Base-by-base conservation (phyloP, 768 basidiomycete species). In the Phaffia australis region DNA sequence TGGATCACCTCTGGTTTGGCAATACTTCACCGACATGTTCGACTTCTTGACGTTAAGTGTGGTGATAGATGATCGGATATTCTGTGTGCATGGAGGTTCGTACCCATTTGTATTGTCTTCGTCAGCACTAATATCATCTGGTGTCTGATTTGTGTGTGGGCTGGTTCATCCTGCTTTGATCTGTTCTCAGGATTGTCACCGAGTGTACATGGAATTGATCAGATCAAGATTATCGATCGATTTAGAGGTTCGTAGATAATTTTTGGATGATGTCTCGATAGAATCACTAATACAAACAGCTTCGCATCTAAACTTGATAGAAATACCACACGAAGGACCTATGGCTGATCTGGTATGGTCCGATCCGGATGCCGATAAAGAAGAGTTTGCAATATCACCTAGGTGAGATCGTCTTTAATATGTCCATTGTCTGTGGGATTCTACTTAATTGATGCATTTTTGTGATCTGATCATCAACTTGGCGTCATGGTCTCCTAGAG, bases 291-390 rank as follows among this genome's bases (percentile, higher is more conserved):
- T 11, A 64, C 11, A 47, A 19, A 30, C 4, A 11, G 19, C 15
- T 29, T 9, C 61, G 46, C 66, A 72, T 75, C 18, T 29, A 1
- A 11, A 1, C 30, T 14, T n/a, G 60, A 7, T 73, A 92, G 95
- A 99, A 80, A 98, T 99, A 66, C 95, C 95, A 52, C 95, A 98
- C 72, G 95, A 99, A 77, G 95, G 95, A 3, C 94, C 95, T 30
- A 98, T 99, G 92, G 94, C 94, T 16, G 95, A 99, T 81, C 83
- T 99, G 32, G 95, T 99, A 1, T 99, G 95, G 95, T 97, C 93
- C 55, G 95, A 99, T 82, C 95, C 95, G 47, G 95, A 99, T 78
- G 85, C 90, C 48, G 95, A 99, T 77, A 99, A 98, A 76, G 95
- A 98, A 76, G 95, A 98, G 74, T 99, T 98, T 75, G 94, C 95